A percentile compares a stretch with the other conserved stretches of the same genome.
Evolutionary conservation across 2,329 filamentous ascomycete genomes (phyloP).

Genomic region (Paraconiothyrium sp.): DNA sequence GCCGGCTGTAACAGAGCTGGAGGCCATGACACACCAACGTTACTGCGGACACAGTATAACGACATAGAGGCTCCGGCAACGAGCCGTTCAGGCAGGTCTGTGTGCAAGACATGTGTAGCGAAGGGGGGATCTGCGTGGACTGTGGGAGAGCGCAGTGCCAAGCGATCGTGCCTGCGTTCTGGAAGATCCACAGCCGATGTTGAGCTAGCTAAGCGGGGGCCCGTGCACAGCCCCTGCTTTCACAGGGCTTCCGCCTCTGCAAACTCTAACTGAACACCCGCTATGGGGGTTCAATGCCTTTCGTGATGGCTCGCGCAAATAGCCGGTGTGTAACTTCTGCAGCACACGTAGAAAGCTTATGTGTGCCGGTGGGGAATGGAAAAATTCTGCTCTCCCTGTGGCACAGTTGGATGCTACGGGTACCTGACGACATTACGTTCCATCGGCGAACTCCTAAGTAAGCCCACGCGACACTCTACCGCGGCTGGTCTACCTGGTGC

Average conservation of each 20-base stretch:
- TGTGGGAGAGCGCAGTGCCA: neutral
- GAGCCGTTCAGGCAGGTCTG: neutral
- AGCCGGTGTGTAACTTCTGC: neutral
- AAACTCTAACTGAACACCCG: neutral
- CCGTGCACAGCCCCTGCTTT: neutral
- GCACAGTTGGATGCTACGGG: neutral
- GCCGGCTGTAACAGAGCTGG: neutral
- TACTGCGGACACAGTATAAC: neutral
- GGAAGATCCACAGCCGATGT: neutral
- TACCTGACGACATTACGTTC: neutral
- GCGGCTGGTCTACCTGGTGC: neutral
- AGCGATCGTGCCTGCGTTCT: neutral
- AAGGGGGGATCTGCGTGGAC: constrained; percentile 5
- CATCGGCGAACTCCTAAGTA: constrained; percentile 5
- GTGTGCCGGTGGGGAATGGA: neutral
- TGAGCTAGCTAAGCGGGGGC: neutral
- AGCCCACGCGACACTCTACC: neutral
- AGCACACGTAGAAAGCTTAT: neutral
- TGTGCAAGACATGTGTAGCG: constrained; percentile 7
- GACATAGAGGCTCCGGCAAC: neutral
- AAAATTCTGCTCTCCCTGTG: neutral
- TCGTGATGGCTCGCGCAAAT: neutral
- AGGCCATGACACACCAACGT: neutral
- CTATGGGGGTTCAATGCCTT: neutral
- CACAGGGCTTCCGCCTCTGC: neutral